Percentiles rank a stretch among this genome's conserved stretches.
Evolutionary conservation across 306 rosid species (phyloP).

Genomic region (Abrus pulchellus): DNA sequence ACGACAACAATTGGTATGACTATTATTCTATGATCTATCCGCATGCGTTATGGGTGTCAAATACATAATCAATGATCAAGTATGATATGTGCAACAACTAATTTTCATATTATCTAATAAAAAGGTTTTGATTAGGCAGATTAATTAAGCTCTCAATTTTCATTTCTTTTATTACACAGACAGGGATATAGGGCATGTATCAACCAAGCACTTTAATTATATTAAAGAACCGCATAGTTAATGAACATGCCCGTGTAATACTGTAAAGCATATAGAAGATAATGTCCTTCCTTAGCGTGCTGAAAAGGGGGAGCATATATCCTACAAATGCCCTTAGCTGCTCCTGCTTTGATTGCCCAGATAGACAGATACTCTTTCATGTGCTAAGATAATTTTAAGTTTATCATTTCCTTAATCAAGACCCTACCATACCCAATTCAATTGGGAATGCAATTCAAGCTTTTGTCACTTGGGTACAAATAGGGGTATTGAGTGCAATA

Average conservation of each 20-base stretch:
- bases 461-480: neutral
- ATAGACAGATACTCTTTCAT: constrained; percentile 42
- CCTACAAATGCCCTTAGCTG: constrained; percentile 32
- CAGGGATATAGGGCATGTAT: constrained; percentile 35
- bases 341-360: constrained; percentile 45
- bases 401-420: constrained; percentile 9
- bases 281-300: constrained; percentile 19
- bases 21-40: neutral
- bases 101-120: constrained; percentile 22
- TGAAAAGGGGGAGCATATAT: constrained; percentile 47
- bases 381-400: constrained; percentile 8
- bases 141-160: constrained; percentile 6
- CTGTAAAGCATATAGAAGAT: constrained; percentile 27
- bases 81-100: neutral
- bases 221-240: constrained; percentile 4
- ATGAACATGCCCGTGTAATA: constrained; percentile 27
- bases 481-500: too few species aligned
- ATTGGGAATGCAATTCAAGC: neutral
- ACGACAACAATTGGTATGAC: neutral
- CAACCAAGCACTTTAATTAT: constrained; percentile 25
- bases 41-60: constrained; percentile 26
- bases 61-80: neutral
- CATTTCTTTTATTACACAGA: constrained; percentile 22
- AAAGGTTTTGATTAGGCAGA: neutral
- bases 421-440: constrained; percentile 27